phyloP scores from a whole-genome alignment of 2,329 filamentous ascomycete species.

The Cladosporium sp. region DNA sequence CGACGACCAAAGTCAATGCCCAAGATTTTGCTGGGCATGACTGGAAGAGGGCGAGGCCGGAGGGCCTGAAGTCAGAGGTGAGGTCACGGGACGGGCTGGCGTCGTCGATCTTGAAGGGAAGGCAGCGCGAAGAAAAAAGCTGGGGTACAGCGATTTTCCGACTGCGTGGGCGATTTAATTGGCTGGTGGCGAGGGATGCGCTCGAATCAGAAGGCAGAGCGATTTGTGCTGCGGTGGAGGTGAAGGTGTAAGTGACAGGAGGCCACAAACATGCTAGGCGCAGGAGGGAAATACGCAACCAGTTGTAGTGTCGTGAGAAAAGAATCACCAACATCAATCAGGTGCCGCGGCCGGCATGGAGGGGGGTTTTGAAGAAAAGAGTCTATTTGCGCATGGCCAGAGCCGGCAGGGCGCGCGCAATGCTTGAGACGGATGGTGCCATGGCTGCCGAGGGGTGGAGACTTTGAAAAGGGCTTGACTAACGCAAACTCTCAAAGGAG shows the following conservation, averaged over 20 bases:
- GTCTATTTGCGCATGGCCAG: slow-evolving; percentile 7
- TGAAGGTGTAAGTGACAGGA: background rate
- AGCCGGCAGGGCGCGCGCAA: slow-evolving; percentile 8
- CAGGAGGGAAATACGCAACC: background rate
- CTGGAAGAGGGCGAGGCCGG: slow-evolving; percentile 8
- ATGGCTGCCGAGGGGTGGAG: background rate
- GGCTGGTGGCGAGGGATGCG: background rate
- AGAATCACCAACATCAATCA: background rate
- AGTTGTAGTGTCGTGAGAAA: background rate
- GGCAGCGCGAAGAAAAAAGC: slow-evolving; percentile 8
- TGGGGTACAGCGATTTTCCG: slow-evolving; percentile 7
- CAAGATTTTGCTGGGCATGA: slow-evolving; percentile 31
- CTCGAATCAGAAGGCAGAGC: background rate
- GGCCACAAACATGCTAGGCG: slow-evolving; percentile 10
- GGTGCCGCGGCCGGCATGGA: background rate
- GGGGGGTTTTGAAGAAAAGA: slow-evolving; percentile 11
- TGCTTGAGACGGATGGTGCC: background rate
- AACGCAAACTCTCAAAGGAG: slow-evolving; percentile 4
- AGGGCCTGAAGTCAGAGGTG: background rate
- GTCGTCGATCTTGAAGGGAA: background rate
- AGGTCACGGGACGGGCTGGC: background rate
- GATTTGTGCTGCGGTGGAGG: background rate
- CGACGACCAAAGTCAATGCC: slow-evolving; percentile 27
- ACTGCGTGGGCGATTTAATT: background rate
- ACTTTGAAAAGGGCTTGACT: background rate